Evolutionary conservation across 2,329 filamentous ascomycete genomes (phyloP), one percentile per base, ranked within the genome.

Genomic region (Corniculantispora saksenae): DNA sequence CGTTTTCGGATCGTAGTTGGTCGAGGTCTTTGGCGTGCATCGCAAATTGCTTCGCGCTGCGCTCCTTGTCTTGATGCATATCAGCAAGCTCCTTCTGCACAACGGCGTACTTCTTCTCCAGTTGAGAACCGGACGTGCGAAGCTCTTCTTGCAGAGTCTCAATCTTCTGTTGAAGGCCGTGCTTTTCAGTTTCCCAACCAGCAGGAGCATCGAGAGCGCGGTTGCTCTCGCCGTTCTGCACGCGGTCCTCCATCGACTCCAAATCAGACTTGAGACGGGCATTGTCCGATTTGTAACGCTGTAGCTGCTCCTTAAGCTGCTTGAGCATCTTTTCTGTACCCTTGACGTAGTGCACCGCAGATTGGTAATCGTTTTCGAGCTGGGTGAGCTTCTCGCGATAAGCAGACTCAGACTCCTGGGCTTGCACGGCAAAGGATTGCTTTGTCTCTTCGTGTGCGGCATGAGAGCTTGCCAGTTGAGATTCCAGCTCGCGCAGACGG

Each of bases 291-390:
- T 98, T 98, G 80, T 96, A 95, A 65, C 93, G 92, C 63, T 91
- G 85, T n/a, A 99, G 84, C 79, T 99, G 95, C 73, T 97, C 93
- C 81, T 98, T 98, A 84, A 99, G 94, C 77, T 96, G 94, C 78
- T 95, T 94, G 57, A 99, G 86, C 93, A 99, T 97, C 85, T 97
- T 98, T 79, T 99, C 95, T 1, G 95, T 98, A 66, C 95, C 95
- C 78, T 97, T 96, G 70, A 99, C 92, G 74, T 99, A 99, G 78
- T 97, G 95, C 58, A 98, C 94, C 19, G 95, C 94, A 50, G 95
- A 97, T 77, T 97, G 93, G 76, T 99, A 97, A 76, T 99, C 95
- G 75, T 94, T 97, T 79, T 98, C 94, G 38, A 99, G 87, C 74
- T 97, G 94, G 66, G 92, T 87, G 61, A 99, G 84, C 77, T 97